These are phyloP conservation scores for Cytidiella melzeri DNA, from an alignment of 768 basidiomycete genomes.

Conservation along the genomic window DNA sequence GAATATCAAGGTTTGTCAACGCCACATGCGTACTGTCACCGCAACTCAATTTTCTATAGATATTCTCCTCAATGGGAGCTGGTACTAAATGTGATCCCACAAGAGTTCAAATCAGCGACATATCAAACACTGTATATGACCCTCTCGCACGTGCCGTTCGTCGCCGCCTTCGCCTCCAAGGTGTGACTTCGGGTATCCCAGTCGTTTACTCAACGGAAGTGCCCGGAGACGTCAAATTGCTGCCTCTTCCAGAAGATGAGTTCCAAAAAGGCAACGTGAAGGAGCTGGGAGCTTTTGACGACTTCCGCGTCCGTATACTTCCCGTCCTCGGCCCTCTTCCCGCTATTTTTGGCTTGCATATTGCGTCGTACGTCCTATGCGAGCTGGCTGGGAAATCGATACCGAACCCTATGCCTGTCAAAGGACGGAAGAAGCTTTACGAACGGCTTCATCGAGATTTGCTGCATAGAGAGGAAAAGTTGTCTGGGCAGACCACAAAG, in stretches of 20 bases:
- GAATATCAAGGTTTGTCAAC: conserved; percentile 57
- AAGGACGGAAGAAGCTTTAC: conserved; percentile 79
- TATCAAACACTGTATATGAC: conserved; percentile 89
- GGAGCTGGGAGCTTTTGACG: conserved; percentile 85
- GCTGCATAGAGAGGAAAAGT: conserved; percentile 64
- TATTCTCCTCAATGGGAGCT: conserved; percentile 97
- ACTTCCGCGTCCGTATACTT: conserved; percentile 89
- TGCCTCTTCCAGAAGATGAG: conserved; percentile 89
- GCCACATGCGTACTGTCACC: background rate
- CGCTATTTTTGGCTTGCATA: conserved; percentile 85
- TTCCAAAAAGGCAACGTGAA: conserved; percentile 85
- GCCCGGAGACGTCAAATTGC: conserved; percentile 78
- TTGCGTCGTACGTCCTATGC: conserved; percentile 84
- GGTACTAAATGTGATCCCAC: conserved; percentile 94
- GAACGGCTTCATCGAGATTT: conserved; percentile 74
- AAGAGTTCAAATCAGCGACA: conserved; percentile 91
- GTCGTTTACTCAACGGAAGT: conserved; percentile 97
- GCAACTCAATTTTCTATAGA: conserved; percentile 32
- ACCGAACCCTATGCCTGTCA: conserved; percentile 76
- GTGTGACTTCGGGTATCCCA: conserved; percentile 63
- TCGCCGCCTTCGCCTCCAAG: conserved; percentile 57
- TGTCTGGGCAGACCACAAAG: conserved; percentile 54
- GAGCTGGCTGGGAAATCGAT: conserved; percentile 83
- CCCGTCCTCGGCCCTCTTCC: conserved; percentile 90
- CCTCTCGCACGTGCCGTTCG: conserved; percentile 91